These are phyloP conservation scores for Dothistroma pini DNA, from an alignment of 2,329 filamentous ascomycete genomes.

Conservation along the genomic window DNA sequence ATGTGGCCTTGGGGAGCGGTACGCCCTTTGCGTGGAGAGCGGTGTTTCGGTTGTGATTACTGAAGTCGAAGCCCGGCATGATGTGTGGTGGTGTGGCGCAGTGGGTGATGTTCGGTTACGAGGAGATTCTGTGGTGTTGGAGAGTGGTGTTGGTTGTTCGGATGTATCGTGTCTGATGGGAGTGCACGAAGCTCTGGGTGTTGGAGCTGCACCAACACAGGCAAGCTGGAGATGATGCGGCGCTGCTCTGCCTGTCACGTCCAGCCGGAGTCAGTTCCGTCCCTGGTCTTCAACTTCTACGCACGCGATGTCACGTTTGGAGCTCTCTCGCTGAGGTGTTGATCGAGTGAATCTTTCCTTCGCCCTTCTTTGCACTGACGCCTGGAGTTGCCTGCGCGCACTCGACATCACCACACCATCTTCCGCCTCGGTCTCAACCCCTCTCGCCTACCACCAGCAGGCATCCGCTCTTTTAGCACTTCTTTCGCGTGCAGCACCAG, in stretches of 20 bases:
- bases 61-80: constrained; percentile 99
- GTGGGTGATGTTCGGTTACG: constrained; percentile 4
- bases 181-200: background rate
- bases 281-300: background rate
- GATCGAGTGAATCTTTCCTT: constrained; percentile 2
- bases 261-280: background rate
- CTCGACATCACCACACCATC: constrained; percentile 7
- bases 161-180: background rate
- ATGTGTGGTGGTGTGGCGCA: constrained; percentile 11
- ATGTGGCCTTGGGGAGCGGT: constrained; percentile 93
- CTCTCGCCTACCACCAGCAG: constrained; percentile 15
- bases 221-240: constrained; percentile 18
- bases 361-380: background rate
- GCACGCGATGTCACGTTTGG: background rate
- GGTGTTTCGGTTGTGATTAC: constrained; percentile 99
- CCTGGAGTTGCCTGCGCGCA: constrained; percentile 10
- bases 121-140: background rate
- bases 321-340: background rate
- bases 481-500: constrained; percentile 9
- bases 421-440: constrained; percentile 14
- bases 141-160: background rate
- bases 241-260: constrained; percentile 3
- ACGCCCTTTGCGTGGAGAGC: constrained; percentile 92
- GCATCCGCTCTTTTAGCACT: constrained; percentile 17
- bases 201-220: constrained; percentile 2